Conservation (phyloP, 805 yeast genomes). For the Candida bentonensis region DNA sequence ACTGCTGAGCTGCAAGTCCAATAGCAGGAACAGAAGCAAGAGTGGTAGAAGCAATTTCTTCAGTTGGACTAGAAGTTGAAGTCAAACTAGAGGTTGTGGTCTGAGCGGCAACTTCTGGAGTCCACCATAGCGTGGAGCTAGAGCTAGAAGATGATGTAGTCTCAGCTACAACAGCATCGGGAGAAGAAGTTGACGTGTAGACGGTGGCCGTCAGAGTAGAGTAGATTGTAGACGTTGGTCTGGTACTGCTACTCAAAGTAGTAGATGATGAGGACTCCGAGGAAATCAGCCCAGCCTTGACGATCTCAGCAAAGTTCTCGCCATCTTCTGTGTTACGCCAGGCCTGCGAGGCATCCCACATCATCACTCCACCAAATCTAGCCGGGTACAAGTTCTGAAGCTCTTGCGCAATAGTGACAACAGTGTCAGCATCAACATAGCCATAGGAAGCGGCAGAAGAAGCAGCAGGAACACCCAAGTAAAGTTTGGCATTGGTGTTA, state of each 20-base stretch:
- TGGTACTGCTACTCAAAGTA: not conserved
- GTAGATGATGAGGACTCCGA: not conserved
- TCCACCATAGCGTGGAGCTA: too few species aligned
- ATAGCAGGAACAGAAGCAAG: too few species aligned
- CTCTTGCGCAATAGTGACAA: constrained; percentile 8
- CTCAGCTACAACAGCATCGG: too few species aligned
- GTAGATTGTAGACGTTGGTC: too few species aligned
- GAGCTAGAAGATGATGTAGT: too few species aligned
- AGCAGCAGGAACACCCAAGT: constrained; percentile 50
- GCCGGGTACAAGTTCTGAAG: constrained; percentile 15
- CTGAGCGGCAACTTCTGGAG: too few species aligned
- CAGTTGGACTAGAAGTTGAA: too few species aligned
- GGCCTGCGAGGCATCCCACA: constrained; percentile 74
- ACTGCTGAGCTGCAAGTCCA: not conserved
- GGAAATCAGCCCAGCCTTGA: constrained; percentile 25
- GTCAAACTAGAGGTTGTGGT: too few species aligned
- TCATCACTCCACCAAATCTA: constrained; percentile 52
- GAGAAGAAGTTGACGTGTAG: not conserved
- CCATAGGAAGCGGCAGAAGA: constrained; percentile 43
- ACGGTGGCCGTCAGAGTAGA: not conserved
- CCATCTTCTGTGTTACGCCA: constrained; percentile 30
- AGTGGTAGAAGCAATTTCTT: too few species aligned
- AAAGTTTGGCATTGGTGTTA: constrained; percentile 40
- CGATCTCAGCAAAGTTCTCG: constrained; percentile 31
- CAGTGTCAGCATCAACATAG: constrained; percentile 28